A percentile compares a stretch with the other conserved stretches of the same genome.
Conservation (phyloP, 2,329 filamentous ascomycete species). For the Gnomoniopsis sp. region DNA sequence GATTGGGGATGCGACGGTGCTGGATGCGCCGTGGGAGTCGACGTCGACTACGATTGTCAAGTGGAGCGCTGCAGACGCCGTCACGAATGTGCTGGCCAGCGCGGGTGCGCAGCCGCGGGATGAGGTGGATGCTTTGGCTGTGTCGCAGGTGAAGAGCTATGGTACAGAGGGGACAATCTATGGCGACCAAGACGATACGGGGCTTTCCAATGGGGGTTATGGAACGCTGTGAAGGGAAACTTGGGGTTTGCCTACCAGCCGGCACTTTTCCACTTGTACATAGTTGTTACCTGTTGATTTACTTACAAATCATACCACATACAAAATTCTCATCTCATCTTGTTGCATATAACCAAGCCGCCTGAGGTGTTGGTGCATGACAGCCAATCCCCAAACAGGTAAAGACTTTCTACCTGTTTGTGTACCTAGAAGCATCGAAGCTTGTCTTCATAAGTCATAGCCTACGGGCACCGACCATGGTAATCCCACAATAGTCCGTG, state of each 20-base stretch:
- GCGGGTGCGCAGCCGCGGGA: slow-evolving; percentile 33
- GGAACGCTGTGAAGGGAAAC: slow-evolving; percentile 17
- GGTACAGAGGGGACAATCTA: slow-evolving; percentile 23
- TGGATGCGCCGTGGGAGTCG: slow-evolving; percentile 21
- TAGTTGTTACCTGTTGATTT: neutral
- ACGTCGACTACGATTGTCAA: slow-evolving; percentile 20
- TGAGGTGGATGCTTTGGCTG: slow-evolving; percentile 25
- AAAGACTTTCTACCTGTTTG: too few relatives aligned
- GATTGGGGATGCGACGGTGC: slow-evolving; percentile 15
- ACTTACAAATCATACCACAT: too few relatives aligned
- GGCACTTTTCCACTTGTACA: neutral
- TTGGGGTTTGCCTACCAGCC: neutral
- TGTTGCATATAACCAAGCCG: too few relatives aligned
- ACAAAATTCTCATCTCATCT: too few relatives aligned
- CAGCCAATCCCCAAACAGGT: too few relatives aligned
- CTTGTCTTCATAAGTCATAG: too few relatives aligned
- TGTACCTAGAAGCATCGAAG: too few relatives aligned
- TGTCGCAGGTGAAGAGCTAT: slow-evolving; percentile 22
- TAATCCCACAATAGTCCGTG: too few relatives aligned
- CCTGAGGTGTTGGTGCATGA: too few relatives aligned
- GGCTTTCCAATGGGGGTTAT: slow-evolving; percentile 25
- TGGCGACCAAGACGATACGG: slow-evolving; percentile 23
- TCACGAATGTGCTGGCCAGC: slow-evolving; percentile 31
- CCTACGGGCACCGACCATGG: too few relatives aligned
- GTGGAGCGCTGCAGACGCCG: slow-evolving; percentile 32